These are phyloP conservation scores for Naganishia cerealis DNA, from an alignment of 1,284 basidiomycete species.

Conservation along the genomic window DNA sequence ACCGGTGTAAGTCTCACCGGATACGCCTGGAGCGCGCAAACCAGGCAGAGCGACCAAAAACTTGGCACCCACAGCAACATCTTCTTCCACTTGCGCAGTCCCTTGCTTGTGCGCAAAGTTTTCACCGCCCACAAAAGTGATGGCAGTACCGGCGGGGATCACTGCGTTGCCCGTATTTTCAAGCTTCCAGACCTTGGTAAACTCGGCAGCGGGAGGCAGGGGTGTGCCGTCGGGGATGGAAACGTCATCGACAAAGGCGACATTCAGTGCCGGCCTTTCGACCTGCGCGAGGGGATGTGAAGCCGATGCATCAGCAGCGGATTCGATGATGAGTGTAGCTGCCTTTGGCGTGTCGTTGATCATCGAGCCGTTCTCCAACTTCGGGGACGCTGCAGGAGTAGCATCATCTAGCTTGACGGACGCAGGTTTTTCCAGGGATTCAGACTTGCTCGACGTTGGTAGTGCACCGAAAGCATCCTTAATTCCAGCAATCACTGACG, in stretches of 20 bases:
- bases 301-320: background rate
- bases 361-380: background rate
- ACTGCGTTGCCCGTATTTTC: constrained; percentile 22
- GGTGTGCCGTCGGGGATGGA: constrained; percentile 30
- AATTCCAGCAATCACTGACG: background rate
- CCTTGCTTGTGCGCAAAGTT: constrained; percentile 23
- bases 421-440: background rate
- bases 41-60: constrained; percentile 28
- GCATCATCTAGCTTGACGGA: background rate
- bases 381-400: background rate
- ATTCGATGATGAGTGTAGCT: background rate
- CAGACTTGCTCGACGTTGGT: background rate
- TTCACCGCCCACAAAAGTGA: constrained; percentile 25
- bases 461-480: background rate
- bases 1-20: constrained; percentile 16
- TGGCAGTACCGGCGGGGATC: constrained; percentile 17
- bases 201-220: constrained; percentile 28
- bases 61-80: constrained; percentile 10
- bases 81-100: background rate
- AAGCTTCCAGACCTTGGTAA: constrained; percentile 34
- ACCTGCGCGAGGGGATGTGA: background rate
- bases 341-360: background rate
- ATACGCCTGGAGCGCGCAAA: constrained; percentile 11
- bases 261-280: constrained; percentile 8
- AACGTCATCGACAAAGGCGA: constrained; percentile 28